Percentiles rank a stretch among this genome's conserved stretches.
These are phyloP conservation scores for Nakaseomyces kungkrabaensis DNA, from an alignment of 1,139 yeast species.

Conservation along the genomic window DNA sequence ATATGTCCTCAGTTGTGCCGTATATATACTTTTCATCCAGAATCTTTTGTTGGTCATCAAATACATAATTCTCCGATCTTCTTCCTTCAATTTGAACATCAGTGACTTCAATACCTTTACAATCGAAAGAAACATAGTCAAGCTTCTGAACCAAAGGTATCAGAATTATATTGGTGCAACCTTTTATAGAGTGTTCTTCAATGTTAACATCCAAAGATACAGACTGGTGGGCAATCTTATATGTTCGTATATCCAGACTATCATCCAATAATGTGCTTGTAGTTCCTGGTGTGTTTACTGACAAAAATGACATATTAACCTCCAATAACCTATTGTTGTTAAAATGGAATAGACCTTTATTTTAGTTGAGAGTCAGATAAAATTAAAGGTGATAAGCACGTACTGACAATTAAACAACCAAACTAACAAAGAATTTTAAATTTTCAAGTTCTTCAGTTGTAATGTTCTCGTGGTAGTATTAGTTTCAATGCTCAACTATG, in stretches of 20 bases:
- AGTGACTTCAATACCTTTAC: slow-evolving; percentile 62
- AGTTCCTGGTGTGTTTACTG: slow-evolving; percentile 2
- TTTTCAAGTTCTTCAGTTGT: no score
- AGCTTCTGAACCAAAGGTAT: slow-evolving; percentile 58
- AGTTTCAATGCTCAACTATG: no score
- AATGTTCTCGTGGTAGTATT: no score
- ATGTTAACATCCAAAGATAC: slow-evolving; percentile 60
- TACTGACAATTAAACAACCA: no score
- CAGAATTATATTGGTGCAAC: slow-evolving; percentile 74
- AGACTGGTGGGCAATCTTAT: slow-evolving; percentile 60
- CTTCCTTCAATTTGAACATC: slow-evolving; percentile 54
- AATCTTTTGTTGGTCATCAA: slow-evolving; percentile 38
- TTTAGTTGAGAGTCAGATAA: no score
- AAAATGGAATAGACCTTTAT: no score
- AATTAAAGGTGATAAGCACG: no score
- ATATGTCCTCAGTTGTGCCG: slow-evolving; percentile 9
- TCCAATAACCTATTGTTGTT: no score
- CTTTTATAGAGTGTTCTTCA: slow-evolving; percentile 43
- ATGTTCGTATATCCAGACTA: slow-evolving; percentile 12
- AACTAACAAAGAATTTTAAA: no score
- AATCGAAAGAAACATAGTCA: slow-evolving; percentile 59
- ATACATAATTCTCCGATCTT: slow-evolving; percentile 39
- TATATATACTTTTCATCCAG: slow-evolving; percentile 16
- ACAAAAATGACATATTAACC: slow-evolving; percentile 6
- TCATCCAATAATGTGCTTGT: neutral